Percentiles rank a stretch among this genome's conserved stretches.
phyloP scores from a whole-genome alignment of 2,329 filamentous ascomycete species.

The Paecilomyces niveus region DNA sequence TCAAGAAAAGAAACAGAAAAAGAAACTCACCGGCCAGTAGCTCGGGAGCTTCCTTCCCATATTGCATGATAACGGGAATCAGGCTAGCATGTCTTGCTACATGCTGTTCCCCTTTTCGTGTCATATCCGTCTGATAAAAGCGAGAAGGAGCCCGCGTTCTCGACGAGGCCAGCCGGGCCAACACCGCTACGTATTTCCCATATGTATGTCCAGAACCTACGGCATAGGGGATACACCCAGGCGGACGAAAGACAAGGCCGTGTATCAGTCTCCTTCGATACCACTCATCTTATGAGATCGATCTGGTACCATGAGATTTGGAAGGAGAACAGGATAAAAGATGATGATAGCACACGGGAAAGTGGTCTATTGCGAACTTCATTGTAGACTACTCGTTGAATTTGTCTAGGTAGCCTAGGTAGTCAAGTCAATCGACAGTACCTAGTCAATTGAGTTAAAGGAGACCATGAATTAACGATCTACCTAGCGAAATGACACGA shows the following conservation, averaged over 20 bases:
- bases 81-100: not conserved
- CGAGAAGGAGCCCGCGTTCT: not conserved
- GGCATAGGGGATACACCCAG: not conserved
- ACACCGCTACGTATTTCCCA: not conserved
- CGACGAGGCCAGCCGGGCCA: not conserved
- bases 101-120: not conserved
- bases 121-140: not conserved
- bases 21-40: not conserved
- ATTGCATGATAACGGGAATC: not conserved
- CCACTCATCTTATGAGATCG: not conserved
- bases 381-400: not conserved
- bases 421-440: not conserved
- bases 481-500: too few species aligned
- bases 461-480: too few species aligned
- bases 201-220: not conserved
- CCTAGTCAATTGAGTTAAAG: not conserved
- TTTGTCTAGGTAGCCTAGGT: not conserved
- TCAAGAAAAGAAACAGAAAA: not conserved
- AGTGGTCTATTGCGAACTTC: not conserved
- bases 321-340: not conserved
- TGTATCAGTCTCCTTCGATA: not conserved
- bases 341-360: not conserved
- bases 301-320: not conserved
- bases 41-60: not conserved
- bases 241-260: not conserved